Base-by-base conservation (phyloP, 2,329 filamentous ascomycete genomes). In the Zymoseptoria crescenta region DNA sequence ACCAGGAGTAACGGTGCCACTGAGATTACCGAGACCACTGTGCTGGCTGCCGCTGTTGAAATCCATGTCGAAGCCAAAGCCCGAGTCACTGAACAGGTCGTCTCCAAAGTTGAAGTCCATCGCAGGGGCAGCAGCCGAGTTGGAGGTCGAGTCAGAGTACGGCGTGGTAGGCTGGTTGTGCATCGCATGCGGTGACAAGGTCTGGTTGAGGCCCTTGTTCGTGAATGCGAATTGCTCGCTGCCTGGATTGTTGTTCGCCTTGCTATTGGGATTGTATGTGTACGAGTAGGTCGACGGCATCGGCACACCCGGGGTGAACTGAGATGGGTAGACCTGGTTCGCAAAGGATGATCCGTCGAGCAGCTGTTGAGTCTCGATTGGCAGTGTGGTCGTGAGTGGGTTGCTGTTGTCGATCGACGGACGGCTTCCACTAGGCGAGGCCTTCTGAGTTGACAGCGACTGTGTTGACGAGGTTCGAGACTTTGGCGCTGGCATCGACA, bases 281-380 rank as follows among this genome's bases (percentile, higher is more conserved):
- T 65, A 66, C n/a, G 49, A 51, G 52, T 62, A 60, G 8, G 29
- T n/a, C 19, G 63, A 65, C 21, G 63, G 58, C 56, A 60, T 61
- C n/a, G 63, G 56, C 1, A 62, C 21, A 8, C 62, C 62, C 8
- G 49, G 48, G 9, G 56, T 56, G 52, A 66, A 58, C 56, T 63
- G 61, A 21, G 59, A 64, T 13, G 61, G 51, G 10, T 57, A 58
- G 5, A 62, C 53, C 10, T 50, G 58, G 49, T 55, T 60, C 19
- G 56, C 57, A 29, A 41, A 54, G 2, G 55, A 52, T 24, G 58
- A 54, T n/a, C 61, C 61, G 20, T 63, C 80, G 5, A 84, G 72
- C 19, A 84, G 72, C 66, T 81, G 79, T 67, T 83, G 81, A 1
- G 80, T 75, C 63, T 84, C 79, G 3, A 77, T 69, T 21, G 82